Evolutionary conservation across 116 monocot genomes (phyloP), one percentile per base, ranked within the genome.

Genomic region (Iris pallida): DNA sequence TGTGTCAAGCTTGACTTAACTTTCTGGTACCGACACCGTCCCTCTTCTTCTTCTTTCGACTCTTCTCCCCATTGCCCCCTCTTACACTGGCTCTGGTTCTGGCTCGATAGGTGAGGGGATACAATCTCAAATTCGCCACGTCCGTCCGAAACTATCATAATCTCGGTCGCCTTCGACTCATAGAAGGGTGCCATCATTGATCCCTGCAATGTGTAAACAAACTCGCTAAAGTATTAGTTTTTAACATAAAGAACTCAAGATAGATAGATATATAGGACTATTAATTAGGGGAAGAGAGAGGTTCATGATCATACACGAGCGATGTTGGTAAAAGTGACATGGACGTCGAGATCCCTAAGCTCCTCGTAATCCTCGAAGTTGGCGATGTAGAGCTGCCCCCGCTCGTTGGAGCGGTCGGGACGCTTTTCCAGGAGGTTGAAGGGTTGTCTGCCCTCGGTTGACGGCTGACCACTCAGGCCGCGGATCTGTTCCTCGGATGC

Each of bases 121-220:
- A 74, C 78, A 59, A 85, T 82, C 76, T 91, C 87, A 41, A 77
- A 12, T 59, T 74, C 61, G 6, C 87, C 91, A 0, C 53, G 61
- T 54, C 87, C 91, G 45, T 63, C 47, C 19, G 65, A 16, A 16
- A 84, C 79, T 13, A 84, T 4, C 0, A 66, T 65, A 5, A 90
- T 10, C 75, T 74, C 81, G 17, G 75, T 69, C 16, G 84, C 68
- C 46, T 55, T 68, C 0, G 84, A 48, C 79, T 84, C 82, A 79
- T 78, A 84, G 67, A 59, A 61, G 2, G 84, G 84, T 5, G 78
- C 79, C 17, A 70, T 62, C 91, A 91, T 84, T 3, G 91, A 81
- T 49, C 91, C 76, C 90, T 86, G 53, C 4, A 58, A 13, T 3
- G 30, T 30, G 30, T 30, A 30, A 55, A 30, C 30, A 30, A 30